Percentiles rank a stretch among this genome's conserved stretches.
phyloP scores from a whole-genome alignment of 75 land plant species.

The Isoetes taiwanensis region DNA sequence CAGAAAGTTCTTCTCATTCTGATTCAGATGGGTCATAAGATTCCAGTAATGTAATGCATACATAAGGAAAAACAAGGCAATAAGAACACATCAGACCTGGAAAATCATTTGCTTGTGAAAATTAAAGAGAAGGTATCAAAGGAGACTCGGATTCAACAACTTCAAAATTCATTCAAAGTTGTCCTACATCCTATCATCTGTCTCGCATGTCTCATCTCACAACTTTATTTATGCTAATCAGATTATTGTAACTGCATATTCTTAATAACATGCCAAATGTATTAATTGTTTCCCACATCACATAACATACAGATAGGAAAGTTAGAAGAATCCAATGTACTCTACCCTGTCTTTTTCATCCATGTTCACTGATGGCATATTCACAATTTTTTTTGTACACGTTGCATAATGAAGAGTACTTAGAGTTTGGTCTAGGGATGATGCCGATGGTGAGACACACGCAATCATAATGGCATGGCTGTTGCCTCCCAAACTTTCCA shows the following conservation, averaged over 20 bases:
- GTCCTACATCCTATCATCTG: too few species aligned
- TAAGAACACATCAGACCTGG: too few species aligned
- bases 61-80: too few species aligned
- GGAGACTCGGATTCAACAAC: too few species aligned
- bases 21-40: too few species aligned
- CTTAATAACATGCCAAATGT: neutral
- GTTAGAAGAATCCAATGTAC: neutral
- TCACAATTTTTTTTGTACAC: constrained; percentile 30
- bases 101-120: too few species aligned
- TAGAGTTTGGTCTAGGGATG: constrained; percentile 26
- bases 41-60: too few species aligned
- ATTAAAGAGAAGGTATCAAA: too few species aligned
- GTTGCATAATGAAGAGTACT: constrained; percentile 31
- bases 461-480: constrained; percentile 32
- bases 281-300: neutral
- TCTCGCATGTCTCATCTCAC: neutral
- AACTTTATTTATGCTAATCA: neutral
- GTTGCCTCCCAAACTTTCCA: constrained; percentile 35
- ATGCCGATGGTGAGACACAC: constrained; percentile 25
- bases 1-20: too few species aligned
- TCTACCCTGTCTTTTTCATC: constrained; percentile 32
- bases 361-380: constrained; percentile 24
- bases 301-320: neutral
- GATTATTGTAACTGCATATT: neutral
- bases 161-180: too few species aligned